Evolutionary conservation across 2,329 filamentous ascomycete genomes (phyloP), one percentile per base, ranked within the genome.

Genomic region (Xylaria sp.): DNA sequence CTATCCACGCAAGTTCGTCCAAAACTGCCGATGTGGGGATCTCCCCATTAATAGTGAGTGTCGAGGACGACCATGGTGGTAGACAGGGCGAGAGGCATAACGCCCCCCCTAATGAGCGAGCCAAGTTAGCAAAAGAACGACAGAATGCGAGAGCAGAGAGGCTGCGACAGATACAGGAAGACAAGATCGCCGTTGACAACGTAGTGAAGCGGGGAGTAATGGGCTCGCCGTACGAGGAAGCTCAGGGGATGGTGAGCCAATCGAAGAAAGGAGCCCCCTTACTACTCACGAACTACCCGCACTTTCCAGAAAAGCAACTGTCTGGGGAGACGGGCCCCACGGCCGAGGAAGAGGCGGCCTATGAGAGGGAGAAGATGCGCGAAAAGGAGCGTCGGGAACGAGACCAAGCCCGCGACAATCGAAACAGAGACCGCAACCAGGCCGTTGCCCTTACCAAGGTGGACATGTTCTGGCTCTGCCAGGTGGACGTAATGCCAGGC

Each of bases 381-480:
- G 55, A 64, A n/a, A 53, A 53, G 17, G 54, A 64, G 45, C 54
- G 62, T 42, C 54, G 17, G 5, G 62, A 64, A 36, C 50, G 62
- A 32, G 47, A 64, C 62, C 30, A 59, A 30, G 54, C 54, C 21
- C 62, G 62, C 8, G 62, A 64, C 5, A 24, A 64, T 4, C 14
- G 62, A 2, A 64, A 64, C 34, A 54, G 62, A 14, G n/a, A 9
- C 9, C 62, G 62, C 17, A 64, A 64, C 47, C 62, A 32, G 21
- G 62, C 62, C 34, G 55, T 58, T 17, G 45, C 19, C 1, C 54
- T 64, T 8, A 64, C 54, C 32, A 58, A 53, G 32, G 34, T 64
- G 24, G 62, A 64, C 34, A 58, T 64, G 62, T 64, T 64, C 21
- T 64, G 62, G 55, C 54, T 64, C 21, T 64, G 54, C 9, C 62